Evolutionary conservation across 495 filamentous ascomycete species (phyloP).

Genomic region (Apiosordaria backusii): DNA sequence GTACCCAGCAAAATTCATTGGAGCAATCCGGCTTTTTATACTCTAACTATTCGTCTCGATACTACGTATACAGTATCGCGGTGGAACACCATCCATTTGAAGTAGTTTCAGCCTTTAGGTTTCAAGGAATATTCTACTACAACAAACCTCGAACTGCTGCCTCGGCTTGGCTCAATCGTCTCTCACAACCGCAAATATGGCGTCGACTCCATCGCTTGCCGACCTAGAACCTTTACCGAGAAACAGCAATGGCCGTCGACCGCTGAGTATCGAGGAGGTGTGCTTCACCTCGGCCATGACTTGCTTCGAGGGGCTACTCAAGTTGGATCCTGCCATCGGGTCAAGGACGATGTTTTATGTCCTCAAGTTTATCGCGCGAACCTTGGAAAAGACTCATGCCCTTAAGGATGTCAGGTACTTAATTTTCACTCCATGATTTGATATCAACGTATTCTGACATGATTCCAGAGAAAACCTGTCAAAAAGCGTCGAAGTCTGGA

Average conservation of each 20-base stretch:
- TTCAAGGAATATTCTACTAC: too few species aligned
- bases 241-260: slow-evolving; percentile 10
- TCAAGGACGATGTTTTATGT: slow-evolving; percentile 47
- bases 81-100: too few species aligned
- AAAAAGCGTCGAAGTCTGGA: slow-evolving; percentile 63
- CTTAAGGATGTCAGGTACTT: slow-evolving; percentile 50
- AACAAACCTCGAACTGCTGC: not conserved
- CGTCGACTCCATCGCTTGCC: not conserved
- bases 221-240: slow-evolving; percentile 2
- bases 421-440: slow-evolving; percentile 9
- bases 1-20: too few species aligned
- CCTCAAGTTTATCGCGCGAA: slow-evolving; percentile 48
- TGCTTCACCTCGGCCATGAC: slow-evolving; percentile 51
- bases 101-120: too few species aligned
- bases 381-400: slow-evolving; percentile 51
- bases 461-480: slow-evolving; percentile 51
- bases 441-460: slow-evolving; percentile 20
- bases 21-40: too few species aligned
- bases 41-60: too few species aligned
- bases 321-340: slow-evolving; percentile 45
- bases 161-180: not conserved
- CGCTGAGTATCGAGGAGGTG: slow-evolving; percentile 49
- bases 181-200: not conserved
- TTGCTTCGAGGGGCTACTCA: slow-evolving; percentile 54
- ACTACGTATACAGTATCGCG: too few species aligned